These are phyloP conservation scores for Scytalidium sp. DNA, from an alignment of 2,329 filamentous ascomycete species.

Conservation along the genomic window DNA sequence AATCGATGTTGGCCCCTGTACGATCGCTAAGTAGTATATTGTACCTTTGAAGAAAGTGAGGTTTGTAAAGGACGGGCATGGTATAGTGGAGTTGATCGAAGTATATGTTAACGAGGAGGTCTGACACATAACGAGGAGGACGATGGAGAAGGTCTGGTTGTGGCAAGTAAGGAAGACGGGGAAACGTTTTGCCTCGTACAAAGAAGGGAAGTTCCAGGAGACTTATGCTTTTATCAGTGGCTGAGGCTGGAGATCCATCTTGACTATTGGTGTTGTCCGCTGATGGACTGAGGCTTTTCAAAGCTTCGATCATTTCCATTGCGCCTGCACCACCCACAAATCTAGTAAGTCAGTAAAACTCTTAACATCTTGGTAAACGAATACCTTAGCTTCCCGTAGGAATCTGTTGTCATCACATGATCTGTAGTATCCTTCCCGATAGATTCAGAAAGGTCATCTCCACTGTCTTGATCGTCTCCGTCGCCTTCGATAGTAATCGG, in stretches of 20 bases:
- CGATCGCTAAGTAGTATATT: constrained; percentile 13
- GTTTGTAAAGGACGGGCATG: constrained; percentile 7
- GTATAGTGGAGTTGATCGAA: constrained; percentile 31
- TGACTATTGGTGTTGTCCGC: not conserved
- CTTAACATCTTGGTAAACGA: no score
- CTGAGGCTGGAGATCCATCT: not conserved
- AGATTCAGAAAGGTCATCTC: not conserved
- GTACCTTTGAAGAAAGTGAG: constrained; percentile 3
- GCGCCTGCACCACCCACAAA: constrained; percentile 24
- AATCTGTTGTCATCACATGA: constrained; percentile 5
- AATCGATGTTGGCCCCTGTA: constrained; percentile 24
- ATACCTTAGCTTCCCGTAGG: constrained; percentile 5
- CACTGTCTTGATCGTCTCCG: not conserved
- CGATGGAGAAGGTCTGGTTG: constrained; percentile 20
- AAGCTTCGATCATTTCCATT: constrained; percentile 26
- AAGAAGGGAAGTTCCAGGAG: constrained; percentile 26
- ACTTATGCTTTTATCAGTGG: not conserved
- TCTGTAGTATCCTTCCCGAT: not conserved
- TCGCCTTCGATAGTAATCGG: no score
- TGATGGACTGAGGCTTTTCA: constrained; percentile 15
- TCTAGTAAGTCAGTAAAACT: no score
- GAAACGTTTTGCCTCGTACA: constrained; percentile 24
- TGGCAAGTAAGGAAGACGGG: constrained; percentile 23
- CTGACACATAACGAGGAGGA: constrained; percentile 26
- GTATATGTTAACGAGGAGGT: constrained; percentile 39